Percentiles rank a stretch among this genome's conserved stretches.
phyloP scores from a whole-genome alignment of 768 basidiomycete genomes.

The Mycena olivaceomarginata region DNA sequence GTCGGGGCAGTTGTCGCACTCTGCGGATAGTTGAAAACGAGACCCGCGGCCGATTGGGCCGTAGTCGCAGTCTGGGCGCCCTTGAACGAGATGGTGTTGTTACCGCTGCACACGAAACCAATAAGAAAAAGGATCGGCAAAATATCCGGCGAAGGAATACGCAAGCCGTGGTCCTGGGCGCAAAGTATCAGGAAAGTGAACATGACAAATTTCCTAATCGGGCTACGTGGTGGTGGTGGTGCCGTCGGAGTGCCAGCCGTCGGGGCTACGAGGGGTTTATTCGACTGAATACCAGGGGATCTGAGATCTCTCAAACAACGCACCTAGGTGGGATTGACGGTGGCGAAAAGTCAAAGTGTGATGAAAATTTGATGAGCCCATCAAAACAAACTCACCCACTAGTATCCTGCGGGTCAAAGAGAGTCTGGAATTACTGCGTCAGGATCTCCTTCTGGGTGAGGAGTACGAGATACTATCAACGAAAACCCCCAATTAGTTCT shows the following conservation, averaged over 20 bases:
- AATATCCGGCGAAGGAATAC: background rate
- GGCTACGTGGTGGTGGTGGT: constrained; percentile 46
- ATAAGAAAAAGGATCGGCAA: background rate
- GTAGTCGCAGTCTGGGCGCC: constrained; percentile 49
- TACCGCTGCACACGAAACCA: constrained; percentile 50
- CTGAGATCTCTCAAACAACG: background rate
- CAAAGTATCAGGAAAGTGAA: background rate
- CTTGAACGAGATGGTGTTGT: constrained; percentile 65
- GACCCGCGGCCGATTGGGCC: constrained; percentile 54
- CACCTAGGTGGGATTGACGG: constrained; percentile 11
- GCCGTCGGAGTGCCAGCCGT: constrained; percentile 45
- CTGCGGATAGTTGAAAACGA: constrained; percentile 56
- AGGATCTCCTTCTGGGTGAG: constrained; percentile 65
- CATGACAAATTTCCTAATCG: background rate
- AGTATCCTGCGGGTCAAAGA: constrained; percentile 74
- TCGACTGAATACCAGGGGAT: background rate
- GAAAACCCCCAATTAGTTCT: background rate
- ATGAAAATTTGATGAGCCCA: too few species aligned
- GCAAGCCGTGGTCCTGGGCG: constrained; percentile 15
- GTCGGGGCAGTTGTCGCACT: constrained; percentile 52
- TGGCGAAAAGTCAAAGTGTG: constrained; percentile 50
- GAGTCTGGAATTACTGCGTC: constrained; percentile 67
- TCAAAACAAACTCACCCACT: constrained; percentile 40
- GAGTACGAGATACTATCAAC: constrained; percentile 55
- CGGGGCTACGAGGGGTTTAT: background rate